Percentiles rank a stretch among this genome's conserved stretches.
Evolutionary conservation across 495 filamentous ascomycete genomes (phyloP).

Genomic region (Evernia prunastri): DNA sequence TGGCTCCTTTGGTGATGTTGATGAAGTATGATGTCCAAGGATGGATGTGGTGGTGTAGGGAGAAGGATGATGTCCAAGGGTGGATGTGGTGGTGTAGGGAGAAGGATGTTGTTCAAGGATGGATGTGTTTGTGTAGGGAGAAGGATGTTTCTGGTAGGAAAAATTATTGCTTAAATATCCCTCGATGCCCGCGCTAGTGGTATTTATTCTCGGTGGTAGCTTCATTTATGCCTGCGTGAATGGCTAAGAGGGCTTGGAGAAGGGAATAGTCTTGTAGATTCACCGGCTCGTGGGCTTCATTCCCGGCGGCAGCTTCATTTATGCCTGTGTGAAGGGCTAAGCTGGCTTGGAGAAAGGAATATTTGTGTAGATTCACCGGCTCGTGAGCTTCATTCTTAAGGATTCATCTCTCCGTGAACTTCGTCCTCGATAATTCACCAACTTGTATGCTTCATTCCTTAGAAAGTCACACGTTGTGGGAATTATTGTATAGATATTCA

Average conservation of each 20-base stretch:
- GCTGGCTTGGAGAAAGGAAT: neutral
- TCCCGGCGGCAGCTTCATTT: neutral
- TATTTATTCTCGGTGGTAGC: neutral
- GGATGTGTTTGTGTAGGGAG: no score
- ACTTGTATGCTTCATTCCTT: no score
- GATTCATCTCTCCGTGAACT: no score
- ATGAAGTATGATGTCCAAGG: neutral
- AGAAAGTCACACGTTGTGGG: no score
- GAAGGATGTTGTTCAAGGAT: no score
- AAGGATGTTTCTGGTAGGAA: neutral
- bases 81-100: neutral
- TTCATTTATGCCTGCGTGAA: no score
- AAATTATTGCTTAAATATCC: neutral
- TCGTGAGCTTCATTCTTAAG: neutral
- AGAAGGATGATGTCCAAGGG: neutral
- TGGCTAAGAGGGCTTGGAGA: neutral
- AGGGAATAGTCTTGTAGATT: neutral
- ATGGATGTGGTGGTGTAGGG: neutral
- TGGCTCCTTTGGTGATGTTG: no score
- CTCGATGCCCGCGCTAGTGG: neutral
- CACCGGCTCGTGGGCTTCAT: neutral
- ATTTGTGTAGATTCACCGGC: neutral
- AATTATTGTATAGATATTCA: no score
- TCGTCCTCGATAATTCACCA: no score
- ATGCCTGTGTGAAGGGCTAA: no score